A percentile compares a stretch with the other conserved stretches of the same genome.
Conservation (phyloP, 2,329 filamentous ascomycete genomes). For the Microdochium paspali region DNA sequence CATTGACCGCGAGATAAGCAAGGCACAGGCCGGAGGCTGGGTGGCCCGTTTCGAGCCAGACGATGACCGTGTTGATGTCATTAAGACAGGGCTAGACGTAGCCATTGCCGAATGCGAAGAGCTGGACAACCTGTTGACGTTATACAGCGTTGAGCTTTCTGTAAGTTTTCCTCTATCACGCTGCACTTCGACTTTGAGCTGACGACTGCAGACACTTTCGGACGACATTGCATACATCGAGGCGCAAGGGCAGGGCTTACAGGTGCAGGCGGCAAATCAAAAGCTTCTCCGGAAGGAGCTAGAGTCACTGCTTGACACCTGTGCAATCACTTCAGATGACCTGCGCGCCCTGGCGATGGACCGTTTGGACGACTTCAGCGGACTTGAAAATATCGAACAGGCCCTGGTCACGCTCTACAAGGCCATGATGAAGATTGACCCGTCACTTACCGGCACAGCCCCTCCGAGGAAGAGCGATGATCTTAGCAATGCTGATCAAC, state of each 20-base stretch:
- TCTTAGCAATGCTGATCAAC: conserved; percentile 32
- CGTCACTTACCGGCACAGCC: conserved; percentile 53
- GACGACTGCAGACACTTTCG: conserved; percentile 63
- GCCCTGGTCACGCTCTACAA: conserved; percentile 78
- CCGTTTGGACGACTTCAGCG: conserved; percentile 60
- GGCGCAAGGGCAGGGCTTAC: conserved; percentile 90
- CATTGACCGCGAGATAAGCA: conserved; percentile 78
- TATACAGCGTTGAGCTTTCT: conserved; percentile 90
- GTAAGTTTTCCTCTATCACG: conserved; percentile 38
- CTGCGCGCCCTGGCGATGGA: conserved; percentile 65
- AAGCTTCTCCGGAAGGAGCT: conserved; percentile 87
- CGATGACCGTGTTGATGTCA: conserved; percentile 79
- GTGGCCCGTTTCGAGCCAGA: conserved; percentile 75
- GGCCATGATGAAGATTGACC: conserved; percentile 89
- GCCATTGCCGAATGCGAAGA: conserved; percentile 96
- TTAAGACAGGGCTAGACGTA: conserved; percentile 77
- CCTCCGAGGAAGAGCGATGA: conserved; percentile 39
- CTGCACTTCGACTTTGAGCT: conserved; percentile 8
- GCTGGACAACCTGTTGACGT: conserved; percentile 82
- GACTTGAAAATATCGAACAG: conserved; percentile 68
- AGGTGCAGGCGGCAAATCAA: conserved; percentile 95
- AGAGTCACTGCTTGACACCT: conserved; percentile 78
- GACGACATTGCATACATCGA: conserved; percentile 97
- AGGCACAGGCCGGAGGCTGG: conserved; percentile 89
- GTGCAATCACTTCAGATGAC: conserved; percentile 72